A percentile compares a stretch with the other conserved stretches of the same genome.
These are phyloP conservation scores for Pleurozium schreberi DNA, from an alignment of 225 moss, liverwort and hornwort genomes.

Conservation along the genomic window DNA sequence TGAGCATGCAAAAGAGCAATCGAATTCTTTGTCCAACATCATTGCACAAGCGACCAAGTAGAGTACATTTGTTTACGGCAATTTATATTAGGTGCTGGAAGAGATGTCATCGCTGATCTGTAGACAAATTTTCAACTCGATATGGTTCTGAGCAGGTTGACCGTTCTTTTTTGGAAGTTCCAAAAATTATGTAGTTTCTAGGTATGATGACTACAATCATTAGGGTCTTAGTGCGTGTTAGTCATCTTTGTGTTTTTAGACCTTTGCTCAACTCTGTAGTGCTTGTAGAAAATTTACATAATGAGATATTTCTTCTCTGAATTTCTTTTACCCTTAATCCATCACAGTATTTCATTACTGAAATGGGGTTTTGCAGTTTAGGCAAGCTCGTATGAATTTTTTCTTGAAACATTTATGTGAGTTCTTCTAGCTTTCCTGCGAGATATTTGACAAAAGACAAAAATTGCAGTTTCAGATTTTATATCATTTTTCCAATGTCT, in stretches of 20 bases:
- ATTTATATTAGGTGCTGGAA: neutral
- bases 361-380: neutral
- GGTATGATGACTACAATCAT: neutral
- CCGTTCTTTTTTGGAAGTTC: neutral
- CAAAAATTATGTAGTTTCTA: neutral
- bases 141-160: neutral
- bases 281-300: neutral
- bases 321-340: neutral
- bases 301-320: neutral
- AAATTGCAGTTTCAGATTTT: neutral
- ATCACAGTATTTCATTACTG: no score
- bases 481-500: neutral
- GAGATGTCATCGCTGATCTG: neutral
- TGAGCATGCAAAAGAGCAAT: slow-evolving; percentile 95
- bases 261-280: no score
- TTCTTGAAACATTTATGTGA: neutral
- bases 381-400: neutral
- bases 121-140: neutral
- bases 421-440: neutral
- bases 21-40: slow-evolving; percentile 89
- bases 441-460: neutral
- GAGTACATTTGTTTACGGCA: neutral
- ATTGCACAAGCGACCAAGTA: slow-evolving; percentile 99
- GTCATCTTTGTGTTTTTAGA: neutral
- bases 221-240: neutral